Base-by-base conservation (phyloP, 768 basidiomycete genomes). In the Saitozyma podzolica region DNA sequence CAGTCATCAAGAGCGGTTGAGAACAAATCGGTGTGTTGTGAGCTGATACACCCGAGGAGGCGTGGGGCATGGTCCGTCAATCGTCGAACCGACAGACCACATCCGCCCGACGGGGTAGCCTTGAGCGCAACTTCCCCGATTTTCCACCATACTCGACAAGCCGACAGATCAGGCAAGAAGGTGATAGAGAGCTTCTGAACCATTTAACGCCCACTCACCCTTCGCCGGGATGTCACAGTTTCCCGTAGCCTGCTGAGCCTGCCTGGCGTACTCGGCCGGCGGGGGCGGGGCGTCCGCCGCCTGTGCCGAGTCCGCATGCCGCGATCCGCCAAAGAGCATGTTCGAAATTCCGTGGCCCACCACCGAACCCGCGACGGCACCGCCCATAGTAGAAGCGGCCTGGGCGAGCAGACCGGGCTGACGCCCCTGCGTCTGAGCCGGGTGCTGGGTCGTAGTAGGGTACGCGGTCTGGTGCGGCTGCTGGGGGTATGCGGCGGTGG, bases 261-360 rank as follows among this genome's bases (percentile, higher is more conserved):
- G 69, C 40, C 68, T 56, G 50, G 69, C 67, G 51, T 73, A 66
- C 50, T 77, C 69, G n/a, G 64, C 74, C 5, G 76, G 73, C 11
- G 73, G 69, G 16, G 67, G 68, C 17, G 67, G 68, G 8, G 51
- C 52, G 40, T 53, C 59, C 37, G 61, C 61, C 29, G 58, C 50
- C 40, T 62, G 54, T 37, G 65, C 65, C 20, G 69, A 68, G 19
- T 68, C 70, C 20, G 43, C 60, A 8, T 54, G 64, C 58, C 61
- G 55, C 59, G 73, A 58, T 37, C 73, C 73, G 29, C 78, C 78
- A 54, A 79, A 79, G 6, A 79, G 62, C 78, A 79, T 79, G 59
- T 72, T 76, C 29, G 52, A 57, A 62, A 79, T 79, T 37, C 78
- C 78, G 59, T 79, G 78, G 11, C 78, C 78, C n/a, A 79, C 73